Conservation (phyloP, 1,284 basidiomycete genomes). For the Porphyrellus sp. region DNA sequence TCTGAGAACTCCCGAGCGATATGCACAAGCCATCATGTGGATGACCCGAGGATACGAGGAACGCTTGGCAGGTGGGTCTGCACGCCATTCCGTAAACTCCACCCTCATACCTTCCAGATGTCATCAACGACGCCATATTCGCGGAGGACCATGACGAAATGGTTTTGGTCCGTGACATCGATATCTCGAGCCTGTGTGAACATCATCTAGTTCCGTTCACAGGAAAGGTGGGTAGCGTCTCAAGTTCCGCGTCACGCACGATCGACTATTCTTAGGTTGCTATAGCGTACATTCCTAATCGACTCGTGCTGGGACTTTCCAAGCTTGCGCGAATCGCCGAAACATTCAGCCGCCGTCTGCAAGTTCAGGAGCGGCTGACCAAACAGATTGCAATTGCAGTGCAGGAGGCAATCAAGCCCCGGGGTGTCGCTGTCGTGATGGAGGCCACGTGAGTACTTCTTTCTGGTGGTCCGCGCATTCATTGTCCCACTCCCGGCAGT, state of each 20-base stretch:
- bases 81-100: constrained; percentile 12
- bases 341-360: constrained; percentile 92
- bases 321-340: constrained; percentile 98
- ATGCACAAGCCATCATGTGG: constrained; percentile 97
- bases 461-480: constrained; percentile 8
- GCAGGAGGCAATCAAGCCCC: constrained; percentile 94
- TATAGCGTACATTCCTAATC: constrained; percentile 94
- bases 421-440: constrained; percentile 99
- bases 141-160: constrained; percentile 99
- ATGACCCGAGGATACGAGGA: constrained; percentile 99
- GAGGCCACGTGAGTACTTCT: constrained; percentile 80
- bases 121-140: constrained; percentile 98
- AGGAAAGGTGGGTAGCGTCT: constrained; percentile 74
- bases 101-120: constrained; percentile 55
- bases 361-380: constrained; percentile 97
- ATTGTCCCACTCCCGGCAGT: constrained; percentile 43
- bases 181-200: constrained; percentile 96
- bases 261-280: constrained; percentile 47
- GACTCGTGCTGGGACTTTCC: constrained; percentile 92
- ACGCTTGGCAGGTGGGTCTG: constrained; percentile 68
- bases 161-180: constrained; percentile 98
- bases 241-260: constrained; percentile 18
- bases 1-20: constrained; percentile 88
- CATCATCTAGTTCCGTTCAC: constrained; percentile 99
- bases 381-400: constrained; percentile 97